Conservation (phyloP, 495 filamentous ascomycete genomes). For the Hypoxylon fuscum region DNA sequence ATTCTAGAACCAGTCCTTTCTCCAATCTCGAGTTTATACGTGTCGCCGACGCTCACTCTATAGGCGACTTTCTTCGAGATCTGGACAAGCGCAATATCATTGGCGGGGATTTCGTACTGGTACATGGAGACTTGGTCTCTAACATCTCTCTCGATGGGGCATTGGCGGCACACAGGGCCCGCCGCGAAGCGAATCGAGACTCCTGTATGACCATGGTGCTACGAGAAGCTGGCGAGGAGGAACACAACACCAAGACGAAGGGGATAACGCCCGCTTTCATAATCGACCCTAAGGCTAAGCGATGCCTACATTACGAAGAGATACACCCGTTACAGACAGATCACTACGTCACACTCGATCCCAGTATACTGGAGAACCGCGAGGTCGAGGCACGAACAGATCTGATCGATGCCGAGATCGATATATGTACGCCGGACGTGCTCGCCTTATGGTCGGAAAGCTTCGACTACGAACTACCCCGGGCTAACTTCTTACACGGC, state of each 20-base stretch:
- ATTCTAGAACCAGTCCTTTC: slow-evolving; percentile 78
- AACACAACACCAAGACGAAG: slow-evolving; percentile 77
- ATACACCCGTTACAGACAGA: slow-evolving; percentile 59
- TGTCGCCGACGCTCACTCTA: slow-evolving; percentile 79
- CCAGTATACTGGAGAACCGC: slow-evolving; percentile 64
- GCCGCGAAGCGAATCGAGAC: slow-evolving; percentile 86
- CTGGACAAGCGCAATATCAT: slow-evolving; percentile 88
- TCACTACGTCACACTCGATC: slow-evolving; percentile 72
- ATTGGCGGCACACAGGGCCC: slow-evolving; percentile 79
- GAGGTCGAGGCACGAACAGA: slow-evolving; percentile 86
- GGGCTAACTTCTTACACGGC: slow-evolving; percentile 87
- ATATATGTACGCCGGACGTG: slow-evolving; percentile 97
- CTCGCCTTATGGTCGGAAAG: slow-evolving; percentile 95
- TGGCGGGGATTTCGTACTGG: slow-evolving; percentile 87
- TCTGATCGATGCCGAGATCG: slow-evolving; percentile 92
- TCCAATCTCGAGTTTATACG: slow-evolving; percentile 83
- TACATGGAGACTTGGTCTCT: slow-evolving; percentile 93
- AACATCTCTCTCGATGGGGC: slow-evolving; percentile 84
- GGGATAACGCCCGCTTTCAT: slow-evolving; percentile 83
- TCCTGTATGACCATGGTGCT: slow-evolving; percentile 99
- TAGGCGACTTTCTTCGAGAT: slow-evolving; percentile 95
- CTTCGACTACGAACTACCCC: slow-evolving; percentile 92
- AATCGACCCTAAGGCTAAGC: slow-evolving; percentile 78
- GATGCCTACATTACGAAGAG: slow-evolving; percentile 95
- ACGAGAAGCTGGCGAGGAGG: slow-evolving; percentile 72